phyloP scores from a whole-genome alignment of 2,329 filamentous ascomycete species.

The Monilinia fructigena region DNA sequence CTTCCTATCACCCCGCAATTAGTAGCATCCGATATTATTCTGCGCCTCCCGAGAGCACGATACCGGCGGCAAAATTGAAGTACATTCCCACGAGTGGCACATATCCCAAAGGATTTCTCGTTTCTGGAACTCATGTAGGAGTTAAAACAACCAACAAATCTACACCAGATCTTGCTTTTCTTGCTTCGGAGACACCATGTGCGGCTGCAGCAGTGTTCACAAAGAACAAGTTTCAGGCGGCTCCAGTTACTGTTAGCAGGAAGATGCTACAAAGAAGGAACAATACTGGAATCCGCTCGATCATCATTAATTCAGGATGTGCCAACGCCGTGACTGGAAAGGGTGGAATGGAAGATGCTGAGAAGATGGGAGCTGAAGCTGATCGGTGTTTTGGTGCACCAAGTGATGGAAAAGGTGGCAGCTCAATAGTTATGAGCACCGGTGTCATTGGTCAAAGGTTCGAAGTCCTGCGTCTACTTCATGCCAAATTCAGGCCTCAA shows the following conservation, averaged over 20 bases:
- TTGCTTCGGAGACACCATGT: constrained; percentile 83
- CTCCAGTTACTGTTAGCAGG: constrained; percentile 83
- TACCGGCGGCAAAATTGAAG: constrained; percentile 82
- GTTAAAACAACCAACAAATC: constrained; percentile 91
- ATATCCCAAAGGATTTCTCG: constrained; percentile 87
- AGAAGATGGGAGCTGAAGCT: constrained; percentile 75
- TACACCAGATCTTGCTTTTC: constrained; percentile 85
- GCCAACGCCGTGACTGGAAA: constrained; percentile 96
- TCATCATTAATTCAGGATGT: constrained; percentile 93
- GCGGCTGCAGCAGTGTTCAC: constrained; percentile 92
- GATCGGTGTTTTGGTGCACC: constrained; percentile 61
- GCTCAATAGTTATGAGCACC: constrained; percentile 96
- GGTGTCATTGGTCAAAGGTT: constrained; percentile 93
- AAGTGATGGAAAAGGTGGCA: constrained; percentile 49
- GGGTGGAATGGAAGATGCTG: constrained; percentile 84
- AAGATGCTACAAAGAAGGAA: constrained; percentile 65
- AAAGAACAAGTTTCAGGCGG: constrained; percentile 96
- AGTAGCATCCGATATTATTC: constrained; percentile 51
- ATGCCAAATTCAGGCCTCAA: neutral
- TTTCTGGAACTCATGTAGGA: constrained; percentile 84
- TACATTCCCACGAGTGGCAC: constrained; percentile 82
- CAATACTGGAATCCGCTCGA: constrained; percentile 70
- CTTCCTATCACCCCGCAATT: constrained; percentile 28
- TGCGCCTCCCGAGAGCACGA: constrained; percentile 54
- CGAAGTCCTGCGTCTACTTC: constrained; percentile 4